phyloP scores from a whole-genome alignment of 1,284 basidiomycete species.

The Boletus semigastroideus region DNA sequence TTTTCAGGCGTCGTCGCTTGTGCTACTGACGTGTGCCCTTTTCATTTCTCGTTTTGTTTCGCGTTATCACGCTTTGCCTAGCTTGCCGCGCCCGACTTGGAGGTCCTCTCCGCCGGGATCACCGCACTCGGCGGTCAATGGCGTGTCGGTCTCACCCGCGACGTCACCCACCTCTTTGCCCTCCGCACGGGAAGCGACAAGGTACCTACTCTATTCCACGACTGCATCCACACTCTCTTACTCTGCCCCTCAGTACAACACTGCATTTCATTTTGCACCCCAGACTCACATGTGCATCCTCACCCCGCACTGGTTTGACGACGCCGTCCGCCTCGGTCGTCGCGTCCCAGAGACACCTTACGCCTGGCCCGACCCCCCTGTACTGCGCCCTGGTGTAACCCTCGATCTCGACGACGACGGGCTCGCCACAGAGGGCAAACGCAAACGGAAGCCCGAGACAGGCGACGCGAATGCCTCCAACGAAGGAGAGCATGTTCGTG shows the following conservation, averaged over 20 bases:
- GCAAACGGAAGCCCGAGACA: slow-evolving; percentile 14
- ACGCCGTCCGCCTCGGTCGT: slow-evolving; percentile 64
- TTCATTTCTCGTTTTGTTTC: slow-evolving; percentile 1
- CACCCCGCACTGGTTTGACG: slow-evolving; percentile 84
- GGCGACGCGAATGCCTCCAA: not conserved
- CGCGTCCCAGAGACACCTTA: slow-evolving; percentile 61
- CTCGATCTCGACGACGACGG: slow-evolving; percentile 19
- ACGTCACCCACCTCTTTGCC: slow-evolving; percentile 85
- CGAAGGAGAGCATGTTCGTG: slow-evolving; percentile 27
- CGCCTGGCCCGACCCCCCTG: slow-evolving; percentile 68
- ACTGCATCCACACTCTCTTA: not conserved
- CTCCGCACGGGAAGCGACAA: slow-evolving; percentile 50
- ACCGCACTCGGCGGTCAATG: slow-evolving; percentile 81
- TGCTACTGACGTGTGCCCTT: slow-evolving; percentile 52
- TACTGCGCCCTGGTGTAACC: slow-evolving; percentile 38
- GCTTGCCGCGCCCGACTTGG: slow-evolving; percentile 63
- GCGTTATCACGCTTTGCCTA: slow-evolving; percentile 23
- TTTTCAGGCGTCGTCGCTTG: slow-evolving; percentile 82
- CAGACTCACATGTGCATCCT: slow-evolving; percentile 59
- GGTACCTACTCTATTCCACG: slow-evolving; percentile 11
- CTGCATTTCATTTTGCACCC: slow-evolving; percentile 58
- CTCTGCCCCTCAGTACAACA: slow-evolving; percentile 42
- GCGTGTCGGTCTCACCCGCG: slow-evolving; percentile 70
- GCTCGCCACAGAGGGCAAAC: slow-evolving; percentile 16
- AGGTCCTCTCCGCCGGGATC: slow-evolving; percentile 73